These are phyloP conservation scores for Fraxinus greggii DNA, from an alignment of 305 asterid species.

Conservation along the genomic window DNA sequence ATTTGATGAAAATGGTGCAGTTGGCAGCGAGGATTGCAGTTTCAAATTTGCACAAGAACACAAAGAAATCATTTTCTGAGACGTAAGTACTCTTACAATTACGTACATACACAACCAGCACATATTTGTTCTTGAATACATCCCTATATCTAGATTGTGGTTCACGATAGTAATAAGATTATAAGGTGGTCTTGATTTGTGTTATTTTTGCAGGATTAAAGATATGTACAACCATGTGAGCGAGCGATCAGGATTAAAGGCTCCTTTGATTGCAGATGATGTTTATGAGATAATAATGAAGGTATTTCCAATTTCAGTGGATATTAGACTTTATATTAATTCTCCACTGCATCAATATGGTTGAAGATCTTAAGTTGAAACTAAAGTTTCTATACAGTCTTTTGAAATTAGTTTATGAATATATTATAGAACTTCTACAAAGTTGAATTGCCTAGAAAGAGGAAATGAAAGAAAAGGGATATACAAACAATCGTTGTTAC, in stretches of 20 bases:
- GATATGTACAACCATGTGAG: conserved; percentile 79
- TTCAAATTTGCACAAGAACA: conserved; percentile 91
- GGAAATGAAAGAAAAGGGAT: neutral
- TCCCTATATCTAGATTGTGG: neutral
- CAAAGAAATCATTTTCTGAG: conserved; percentile 91
- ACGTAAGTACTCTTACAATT: conserved; percentile 53
- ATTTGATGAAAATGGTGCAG: conserved; percentile 37
- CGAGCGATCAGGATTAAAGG: conserved; percentile 74
- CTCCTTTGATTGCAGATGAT: conserved; percentile 90
- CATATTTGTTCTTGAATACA: neutral
- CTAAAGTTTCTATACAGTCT: neutral
- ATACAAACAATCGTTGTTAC: neutral
- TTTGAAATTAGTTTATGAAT: neutral
- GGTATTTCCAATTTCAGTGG: conserved; percentile 38
- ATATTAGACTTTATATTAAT: neutral
- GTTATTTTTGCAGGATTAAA: conserved; percentile 46
- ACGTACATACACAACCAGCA: neutral
- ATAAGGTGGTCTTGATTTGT: neutral
- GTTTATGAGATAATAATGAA: conserved; percentile 79
- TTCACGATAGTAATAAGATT: neutral
- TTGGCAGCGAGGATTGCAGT: conserved; percentile 99
- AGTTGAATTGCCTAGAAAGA: neutral
- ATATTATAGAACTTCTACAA: neutral
- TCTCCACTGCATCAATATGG: neutral
- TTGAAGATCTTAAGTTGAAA: neutral